phyloP scores from a whole-genome alignment of 306 rosid genomes.

The Hippophae gyantsensis region DNA sequence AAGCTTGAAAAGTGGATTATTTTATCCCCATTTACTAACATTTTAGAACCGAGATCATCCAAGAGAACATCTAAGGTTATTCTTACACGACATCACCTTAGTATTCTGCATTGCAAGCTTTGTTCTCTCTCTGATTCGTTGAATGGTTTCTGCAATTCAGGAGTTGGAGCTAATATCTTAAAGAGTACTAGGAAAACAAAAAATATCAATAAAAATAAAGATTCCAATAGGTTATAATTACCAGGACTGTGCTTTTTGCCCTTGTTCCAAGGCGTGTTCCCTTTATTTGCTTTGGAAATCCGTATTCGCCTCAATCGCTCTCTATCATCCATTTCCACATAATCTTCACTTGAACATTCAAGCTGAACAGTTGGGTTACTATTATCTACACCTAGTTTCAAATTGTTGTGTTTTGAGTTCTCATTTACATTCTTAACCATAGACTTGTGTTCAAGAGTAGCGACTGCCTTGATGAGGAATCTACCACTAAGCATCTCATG shows the following conservation, averaged over 20 bases:
- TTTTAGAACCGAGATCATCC: constrained; percentile 20
- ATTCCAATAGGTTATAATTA: constrained; percentile 12
- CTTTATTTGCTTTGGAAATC: constrained; percentile 90
- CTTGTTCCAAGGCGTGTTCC: constrained; percentile 88
- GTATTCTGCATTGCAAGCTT: constrained; percentile 96
- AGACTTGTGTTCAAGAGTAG: constrained; percentile 51
- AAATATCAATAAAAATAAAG: constrained; percentile 4
- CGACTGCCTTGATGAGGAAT: constrained; percentile 53
- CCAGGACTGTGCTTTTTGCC: constrained; percentile 88
- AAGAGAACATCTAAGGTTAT: constrained; percentile 34
- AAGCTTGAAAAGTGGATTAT: neutral
- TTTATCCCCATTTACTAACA: neutral
- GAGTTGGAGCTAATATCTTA: constrained; percentile 3
- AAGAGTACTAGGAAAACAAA: constrained; percentile 6
- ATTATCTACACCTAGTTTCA: constrained; percentile 19
- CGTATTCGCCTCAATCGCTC: constrained; percentile 71
- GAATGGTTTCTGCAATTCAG: constrained; percentile 65
- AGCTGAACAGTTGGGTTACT: constrained; percentile 11
- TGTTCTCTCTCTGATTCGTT: constrained; percentile 78
- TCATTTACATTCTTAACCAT: constrained; percentile 24
- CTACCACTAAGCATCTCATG: constrained; percentile 22
- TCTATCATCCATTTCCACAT: constrained; percentile 35
- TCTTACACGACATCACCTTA: constrained; percentile 99
- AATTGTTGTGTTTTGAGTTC: constrained; percentile 19
- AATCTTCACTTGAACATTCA: constrained; percentile 23